phyloP scores from a whole-genome alignment of 139 green algal species.

The Desmodesmus armatus region DNA sequence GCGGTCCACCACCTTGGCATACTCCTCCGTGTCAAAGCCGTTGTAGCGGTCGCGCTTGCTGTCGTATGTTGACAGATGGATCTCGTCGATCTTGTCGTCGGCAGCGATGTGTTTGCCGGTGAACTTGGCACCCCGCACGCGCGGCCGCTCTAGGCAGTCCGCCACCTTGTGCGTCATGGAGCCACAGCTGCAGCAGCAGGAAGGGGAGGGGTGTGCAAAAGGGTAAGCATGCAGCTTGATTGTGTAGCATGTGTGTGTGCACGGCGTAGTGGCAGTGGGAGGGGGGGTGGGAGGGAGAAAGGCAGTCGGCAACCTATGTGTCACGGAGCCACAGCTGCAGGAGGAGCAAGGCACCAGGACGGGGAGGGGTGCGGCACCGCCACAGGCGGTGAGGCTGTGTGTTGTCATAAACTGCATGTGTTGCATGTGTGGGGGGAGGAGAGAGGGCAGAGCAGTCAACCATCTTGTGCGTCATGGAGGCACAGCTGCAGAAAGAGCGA shows the following conservation, averaged over 20 bases:
- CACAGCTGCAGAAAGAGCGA: slow-evolving; percentile 79
- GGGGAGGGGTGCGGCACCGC: neutral
- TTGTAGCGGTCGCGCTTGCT: slow-evolving; percentile 87
- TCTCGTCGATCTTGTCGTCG: slow-evolving; percentile 94
- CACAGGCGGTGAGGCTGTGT: neutral
- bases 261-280: neutral
- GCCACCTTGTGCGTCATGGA: slow-evolving; percentile 96
- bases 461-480: slow-evolving; percentile 94
- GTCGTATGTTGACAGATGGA: slow-evolving; percentile 87
- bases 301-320: slow-evolving; percentile 96
- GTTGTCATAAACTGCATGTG: neutral
- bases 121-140: slow-evolving; percentile 86
- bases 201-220: neutral
- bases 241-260: neutral
- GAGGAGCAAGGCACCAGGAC: neutral
- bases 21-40: slow-evolving; percentile 91
- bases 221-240: neutral
- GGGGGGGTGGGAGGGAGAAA: slow-evolving; percentile 49
- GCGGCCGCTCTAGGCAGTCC: slow-evolving; percentile 96
- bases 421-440: neutral
- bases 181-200: slow-evolving; percentile 84
- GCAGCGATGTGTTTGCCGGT: slow-evolving; percentile 95
- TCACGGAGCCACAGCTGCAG: slow-evolving; percentile 94
- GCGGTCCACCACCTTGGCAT: slow-evolving; percentile 77
- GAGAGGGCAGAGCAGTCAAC: slow-evolving; percentile 89